Conservation (phyloP, 2,329 filamentous ascomycete species). For the Teratosphaeria zuluensis region DNA sequence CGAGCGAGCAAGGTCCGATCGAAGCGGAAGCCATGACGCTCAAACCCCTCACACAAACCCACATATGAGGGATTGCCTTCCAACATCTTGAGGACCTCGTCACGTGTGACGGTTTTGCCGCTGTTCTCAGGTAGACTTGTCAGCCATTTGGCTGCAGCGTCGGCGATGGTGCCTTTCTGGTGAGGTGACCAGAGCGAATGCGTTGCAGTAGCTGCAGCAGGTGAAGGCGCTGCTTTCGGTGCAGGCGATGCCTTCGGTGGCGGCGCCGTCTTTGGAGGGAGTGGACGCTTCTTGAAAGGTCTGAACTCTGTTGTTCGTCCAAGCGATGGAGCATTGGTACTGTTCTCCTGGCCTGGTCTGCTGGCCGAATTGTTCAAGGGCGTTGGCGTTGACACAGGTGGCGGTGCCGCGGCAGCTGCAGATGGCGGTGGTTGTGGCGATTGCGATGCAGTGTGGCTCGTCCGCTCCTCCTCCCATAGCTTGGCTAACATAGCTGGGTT, state of each 20-base stretch:
- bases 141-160: constrained; percentile 40
- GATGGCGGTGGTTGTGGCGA: constrained; percentile 2
- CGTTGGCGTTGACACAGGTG: background rate
- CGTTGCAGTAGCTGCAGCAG: background rate
- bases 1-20: constrained; percentile 46
- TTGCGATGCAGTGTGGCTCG: constrained; percentile 7
- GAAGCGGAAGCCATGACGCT: constrained; percentile 39
- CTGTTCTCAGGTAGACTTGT: constrained; percentile 33
- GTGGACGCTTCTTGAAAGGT: constrained; percentile 1
- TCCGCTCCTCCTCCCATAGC: constrained; percentile 47
- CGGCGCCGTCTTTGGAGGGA: background rate
- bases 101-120: constrained; percentile 27
- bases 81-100: constrained; percentile 38
- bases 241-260: background rate
- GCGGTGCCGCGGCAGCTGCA: background rate
- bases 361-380: background rate
- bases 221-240: background rate
- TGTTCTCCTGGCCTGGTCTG: background rate
- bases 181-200: constrained; percentile 42
- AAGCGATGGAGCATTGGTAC: background rate
- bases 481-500: constrained; percentile 45
- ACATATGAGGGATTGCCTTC: constrained; percentile 47
- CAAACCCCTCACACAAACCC: constrained; percentile 45
- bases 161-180: constrained; percentile 42
- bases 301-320: background rate